Conservation (phyloP, 306 rosid genomes). For the Cicer chorassanicum region DNA sequence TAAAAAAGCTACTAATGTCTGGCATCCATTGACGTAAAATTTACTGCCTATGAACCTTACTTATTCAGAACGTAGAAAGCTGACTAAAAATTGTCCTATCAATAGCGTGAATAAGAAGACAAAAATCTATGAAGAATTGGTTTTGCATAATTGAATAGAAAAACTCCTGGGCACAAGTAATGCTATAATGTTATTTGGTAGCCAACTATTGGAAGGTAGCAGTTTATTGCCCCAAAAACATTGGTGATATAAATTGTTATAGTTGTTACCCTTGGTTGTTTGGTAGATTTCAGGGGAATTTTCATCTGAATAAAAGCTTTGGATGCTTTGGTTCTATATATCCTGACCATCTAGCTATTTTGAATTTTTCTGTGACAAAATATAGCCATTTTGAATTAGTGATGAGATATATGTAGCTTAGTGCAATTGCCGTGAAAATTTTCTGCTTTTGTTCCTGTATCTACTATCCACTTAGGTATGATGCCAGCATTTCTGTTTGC, state of each 20-base stretch:
- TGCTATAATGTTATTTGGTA: background rate
- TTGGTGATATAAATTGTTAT: slow-evolving; percentile 18
- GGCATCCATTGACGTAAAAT: slow-evolving; percentile 42
- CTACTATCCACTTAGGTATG: slow-evolving; percentile 10
- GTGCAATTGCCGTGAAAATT: slow-evolving; percentile 15
- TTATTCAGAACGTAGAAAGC: slow-evolving; percentile 41
- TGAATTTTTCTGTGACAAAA: background rate
- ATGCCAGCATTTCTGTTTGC: slow-evolving; percentile 32
- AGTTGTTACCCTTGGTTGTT: slow-evolving; percentile 1
- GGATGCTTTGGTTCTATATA: slow-evolving; percentile 10
- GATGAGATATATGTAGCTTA: background rate
- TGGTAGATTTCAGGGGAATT: slow-evolving; percentile 9
- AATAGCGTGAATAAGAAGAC: slow-evolving; percentile 22
- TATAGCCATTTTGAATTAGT: slow-evolving; percentile 24
- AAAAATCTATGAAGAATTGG: slow-evolving; percentile 9
- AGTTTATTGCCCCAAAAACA: background rate
- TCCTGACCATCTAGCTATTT: slow-evolving; percentile 16
- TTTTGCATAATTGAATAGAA: slow-evolving; percentile 39
- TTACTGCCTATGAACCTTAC: slow-evolving; percentile 28
- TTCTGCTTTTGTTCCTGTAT: background rate
- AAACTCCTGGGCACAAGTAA: background rate
- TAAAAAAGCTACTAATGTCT: slow-evolving; percentile 31
- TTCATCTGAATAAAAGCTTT: slow-evolving; percentile 17
- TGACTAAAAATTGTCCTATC: slow-evolving; percentile 26
- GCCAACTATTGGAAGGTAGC: slow-evolving; percentile 24